A percentile compares a stretch with the other conserved stretches of the same genome.
Evolutionary conservation across 345 rosid genomes (phyloP).

Genomic region (Leavenworthia alabamica): DNA sequence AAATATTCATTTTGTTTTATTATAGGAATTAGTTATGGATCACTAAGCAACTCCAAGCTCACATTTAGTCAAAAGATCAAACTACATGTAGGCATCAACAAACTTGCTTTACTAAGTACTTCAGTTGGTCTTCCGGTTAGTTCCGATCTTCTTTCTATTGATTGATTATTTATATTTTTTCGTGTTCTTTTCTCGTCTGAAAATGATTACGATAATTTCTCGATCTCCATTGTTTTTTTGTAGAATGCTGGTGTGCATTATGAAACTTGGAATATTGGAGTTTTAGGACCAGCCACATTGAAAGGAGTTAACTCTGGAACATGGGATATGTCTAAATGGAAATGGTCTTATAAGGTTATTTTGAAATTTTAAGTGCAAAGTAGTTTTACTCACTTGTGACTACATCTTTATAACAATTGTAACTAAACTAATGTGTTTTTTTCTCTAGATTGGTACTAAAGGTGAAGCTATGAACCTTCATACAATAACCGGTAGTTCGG

Average conservation of each 20-base stretch:
- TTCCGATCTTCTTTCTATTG: no score
- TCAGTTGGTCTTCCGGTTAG: slow-evolving; percentile 85
- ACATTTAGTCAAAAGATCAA: slow-evolving; percentile 43
- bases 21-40: slow-evolving; percentile 66
- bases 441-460: slow-evolving; percentile 57
- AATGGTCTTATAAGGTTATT: slow-evolving; percentile 93
- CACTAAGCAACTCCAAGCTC: slow-evolving; percentile 46
- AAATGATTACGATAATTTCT: no score
- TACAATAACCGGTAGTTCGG: slow-evolving; percentile 36
- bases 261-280: slow-evolving; percentile 77
- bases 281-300: slow-evolving; percentile 76
- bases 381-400: background rate
- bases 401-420: background rate
- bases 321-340: slow-evolving; percentile 61
- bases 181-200: no score
- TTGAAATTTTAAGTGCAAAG: background rate
- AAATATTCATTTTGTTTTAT: no score
- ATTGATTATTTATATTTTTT: background rate
- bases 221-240: background rate
- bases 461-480: slow-evolving; percentile 59
- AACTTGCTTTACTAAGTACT: slow-evolving; percentile 53
- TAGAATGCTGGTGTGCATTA: slow-evolving; percentile 86
- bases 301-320: slow-evolving; percentile 60
- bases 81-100: slow-evolving; percentile 25
- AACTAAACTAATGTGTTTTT: background rate